Base-by-base conservation (phyloP, 1,139 yeast species). In the Pichia sp. region DNA sequence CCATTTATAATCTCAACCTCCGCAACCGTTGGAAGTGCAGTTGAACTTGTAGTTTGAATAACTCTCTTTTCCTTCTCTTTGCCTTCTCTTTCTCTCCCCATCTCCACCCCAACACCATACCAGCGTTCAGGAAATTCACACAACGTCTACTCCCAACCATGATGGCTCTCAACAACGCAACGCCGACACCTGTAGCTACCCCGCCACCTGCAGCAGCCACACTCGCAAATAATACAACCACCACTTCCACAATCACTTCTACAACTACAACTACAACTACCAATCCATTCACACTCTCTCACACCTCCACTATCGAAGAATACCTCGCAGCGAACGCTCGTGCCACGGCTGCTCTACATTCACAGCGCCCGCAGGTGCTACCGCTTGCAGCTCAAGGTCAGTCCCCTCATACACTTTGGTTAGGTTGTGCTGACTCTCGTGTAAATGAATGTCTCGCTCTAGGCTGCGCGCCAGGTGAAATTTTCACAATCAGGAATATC, bases 381-480 rank as follows among this genome's bases (percentile, higher is more conserved):
- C 78, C 77, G 38, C 58, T 74, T 43, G 85, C 88, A 55, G 91
- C 79, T 1, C 69, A 76, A 58, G 97, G 97, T 41, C 98, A 91
- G 63, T 63, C 78, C 15, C 98, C 98, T 17, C 95, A 88, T 61
- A 86, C 96, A 10, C 67, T 91, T 43, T 89, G 96, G 94, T 83
- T 91, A 48, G 96, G 97, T 4, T 91, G 98, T 62, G 79, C 94
- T 5, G 98, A 91, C 61, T 86, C 96, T 11, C 78, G 98, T 52
- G 51, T 60, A 18, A 56, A 55, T 39, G 65, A 61, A 46, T 54
- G 58, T 35, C 84, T 89, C 40, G 96, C 91, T 53, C 66, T 91
- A 42, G 89, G 89, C 28, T 77, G 81, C 6, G 67, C 83, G 43
- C 97, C 97, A 2, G 98, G 98, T 36, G 97, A 89, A 62, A 75